phyloP scores from a whole-genome alignment of 2,329 filamentous ascomycete genomes.

The Trichoderma arundinaceum region DNA sequence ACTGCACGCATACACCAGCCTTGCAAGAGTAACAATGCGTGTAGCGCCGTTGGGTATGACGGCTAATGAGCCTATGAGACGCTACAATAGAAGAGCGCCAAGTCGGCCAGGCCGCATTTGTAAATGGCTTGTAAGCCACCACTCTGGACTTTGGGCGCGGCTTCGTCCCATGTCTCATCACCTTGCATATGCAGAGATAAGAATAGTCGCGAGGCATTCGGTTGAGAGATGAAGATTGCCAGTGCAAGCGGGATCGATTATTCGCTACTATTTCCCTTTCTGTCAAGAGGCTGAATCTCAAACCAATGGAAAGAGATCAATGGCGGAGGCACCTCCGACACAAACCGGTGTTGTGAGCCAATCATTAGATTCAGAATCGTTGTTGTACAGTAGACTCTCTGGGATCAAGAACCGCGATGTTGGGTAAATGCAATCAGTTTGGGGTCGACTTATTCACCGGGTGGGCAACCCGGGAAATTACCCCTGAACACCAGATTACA shows the following conservation, averaged over 20 bases:
- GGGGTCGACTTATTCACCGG: too few relatives aligned
- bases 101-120: background rate
- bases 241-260: too few relatives aligned
- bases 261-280: too few relatives aligned
- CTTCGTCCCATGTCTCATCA: background rate
- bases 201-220: background rate
- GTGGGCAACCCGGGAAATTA: too few relatives aligned
- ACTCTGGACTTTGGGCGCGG: too few relatives aligned
- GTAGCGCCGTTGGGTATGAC: too few relatives aligned
- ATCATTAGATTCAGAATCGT: background rate
- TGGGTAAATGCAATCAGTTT: background rate
- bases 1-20: too few relatives aligned
- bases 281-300: background rate
- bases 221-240: background rate
- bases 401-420: background rate
- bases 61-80: too few relatives aligned
- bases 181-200: background rate
- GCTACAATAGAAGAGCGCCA: too few relatives aligned
- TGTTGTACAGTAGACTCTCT: too few relatives aligned
- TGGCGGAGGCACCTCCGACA: background rate
- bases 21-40: too few relatives aligned
- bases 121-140: background rate
- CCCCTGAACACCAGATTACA: too few relatives aligned
- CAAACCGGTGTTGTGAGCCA: background rate
- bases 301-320: background rate